These are phyloP conservation scores for Boletellus deceptivus DNA, from an alignment of 1,284 basidiomycete species.

Conservation along the genomic window DNA sequence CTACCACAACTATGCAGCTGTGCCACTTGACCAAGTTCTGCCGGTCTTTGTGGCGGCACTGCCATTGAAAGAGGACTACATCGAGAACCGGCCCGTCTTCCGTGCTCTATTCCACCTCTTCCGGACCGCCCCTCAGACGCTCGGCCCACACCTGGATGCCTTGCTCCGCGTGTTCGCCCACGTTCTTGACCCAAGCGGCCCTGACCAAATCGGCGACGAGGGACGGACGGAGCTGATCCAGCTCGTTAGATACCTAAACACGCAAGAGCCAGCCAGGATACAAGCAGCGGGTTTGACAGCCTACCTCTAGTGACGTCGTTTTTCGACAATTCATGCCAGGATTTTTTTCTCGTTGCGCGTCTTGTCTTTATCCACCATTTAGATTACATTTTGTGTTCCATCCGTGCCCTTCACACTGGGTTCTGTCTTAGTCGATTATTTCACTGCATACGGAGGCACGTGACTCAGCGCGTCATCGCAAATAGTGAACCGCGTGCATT, in stretches of 20 bases:
- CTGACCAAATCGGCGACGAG: conserved; percentile 79
- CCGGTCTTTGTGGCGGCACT: conserved; percentile 82
- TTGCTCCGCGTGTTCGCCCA: conserved; percentile 82
- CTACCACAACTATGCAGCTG: conserved; percentile 73
- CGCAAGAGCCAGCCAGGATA: conserved; percentile 71
- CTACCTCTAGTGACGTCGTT: conserved; percentile 43
- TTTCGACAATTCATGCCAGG: background rate
- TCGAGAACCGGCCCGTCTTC: conserved; percentile 91
- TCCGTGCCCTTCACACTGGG: background rate
- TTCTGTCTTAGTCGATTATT: conserved; percentile 6
- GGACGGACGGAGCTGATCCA: conserved; percentile 72
- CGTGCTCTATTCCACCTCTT: conserved; percentile 88
- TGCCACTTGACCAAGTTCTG: conserved; percentile 91
- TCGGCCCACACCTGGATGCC: conserved; percentile 79
- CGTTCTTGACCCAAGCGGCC: conserved; percentile 73
- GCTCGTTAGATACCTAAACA: conserved; percentile 75
- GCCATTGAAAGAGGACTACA: conserved; percentile 85
- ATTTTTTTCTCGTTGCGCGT: too few species aligned
- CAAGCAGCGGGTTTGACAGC: conserved; percentile 67
- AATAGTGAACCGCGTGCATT: conserved; percentile 15
- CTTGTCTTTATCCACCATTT: conserved; percentile 13
- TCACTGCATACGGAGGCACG: conserved; percentile 20
- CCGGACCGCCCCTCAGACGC: conserved; percentile 66
- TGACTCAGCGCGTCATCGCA: conserved; percentile 26
- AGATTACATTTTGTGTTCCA: conserved; percentile 19